phyloP scores from a whole-genome alignment of 225 moss, liverwort and hornwort species.

The Straminergon stramineum region DNA sequence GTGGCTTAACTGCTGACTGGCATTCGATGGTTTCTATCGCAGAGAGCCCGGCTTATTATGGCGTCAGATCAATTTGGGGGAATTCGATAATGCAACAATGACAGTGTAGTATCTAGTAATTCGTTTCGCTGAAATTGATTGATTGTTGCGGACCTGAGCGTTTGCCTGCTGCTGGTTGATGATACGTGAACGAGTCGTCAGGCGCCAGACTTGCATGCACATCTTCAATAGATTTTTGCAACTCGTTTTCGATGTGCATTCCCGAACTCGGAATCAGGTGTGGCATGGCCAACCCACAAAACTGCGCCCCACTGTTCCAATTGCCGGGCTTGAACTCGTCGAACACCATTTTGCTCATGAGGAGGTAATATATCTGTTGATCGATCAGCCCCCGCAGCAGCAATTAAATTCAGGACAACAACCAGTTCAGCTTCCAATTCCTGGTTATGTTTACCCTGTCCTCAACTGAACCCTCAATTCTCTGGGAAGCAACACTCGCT shows the following conservation, averaged over 20 bases:
- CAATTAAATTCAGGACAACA: not conserved
- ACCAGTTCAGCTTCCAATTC: not conserved
- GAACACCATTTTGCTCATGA: slow-evolving; percentile 43
- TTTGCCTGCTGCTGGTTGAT: slow-evolving; percentile 33
- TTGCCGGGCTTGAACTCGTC: slow-evolving; percentile 44
- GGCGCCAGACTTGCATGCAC: slow-evolving; percentile 40
- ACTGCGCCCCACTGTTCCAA: slow-evolving; percentile 39
- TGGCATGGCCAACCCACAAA: slow-evolving; percentile 39
- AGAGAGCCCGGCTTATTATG: not conserved
- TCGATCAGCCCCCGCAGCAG: not conserved
- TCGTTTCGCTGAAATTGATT: slow-evolving; percentile 7
- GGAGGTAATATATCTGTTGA: not conserved
- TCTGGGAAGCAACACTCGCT: not conserved
- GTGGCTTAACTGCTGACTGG: not conserved
- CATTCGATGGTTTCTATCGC: not conserved
- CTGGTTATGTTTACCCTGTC: not conserved
- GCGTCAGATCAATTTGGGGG: not conserved
- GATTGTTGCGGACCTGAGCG: slow-evolving; percentile 48
- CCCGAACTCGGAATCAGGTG: slow-evolving; percentile 35
- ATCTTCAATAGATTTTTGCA: slow-evolving; percentile 47
- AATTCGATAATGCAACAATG: slow-evolving; percentile 7
- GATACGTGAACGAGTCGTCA: slow-evolving; percentile 29
- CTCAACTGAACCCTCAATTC: not conserved
- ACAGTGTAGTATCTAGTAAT: not conserved
- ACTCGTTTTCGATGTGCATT: slow-evolving; percentile 35